Percentiles rank a stretch among this genome's conserved stretches.
Conservation (phyloP, 192 early-diverging fungal genomes). For the Coemansia sp. region DNA sequence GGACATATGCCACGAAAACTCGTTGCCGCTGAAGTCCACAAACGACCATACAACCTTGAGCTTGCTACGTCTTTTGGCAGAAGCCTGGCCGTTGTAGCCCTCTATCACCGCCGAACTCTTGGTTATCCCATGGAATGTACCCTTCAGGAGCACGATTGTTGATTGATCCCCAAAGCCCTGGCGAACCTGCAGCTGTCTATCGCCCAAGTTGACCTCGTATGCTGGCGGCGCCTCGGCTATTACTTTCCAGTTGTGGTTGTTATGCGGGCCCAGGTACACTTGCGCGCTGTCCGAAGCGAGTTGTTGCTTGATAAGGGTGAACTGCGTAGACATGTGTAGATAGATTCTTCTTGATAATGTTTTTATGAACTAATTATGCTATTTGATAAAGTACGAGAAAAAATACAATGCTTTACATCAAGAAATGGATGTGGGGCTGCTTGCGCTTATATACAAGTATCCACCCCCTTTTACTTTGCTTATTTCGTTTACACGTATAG, state of each 20-base stretch:
- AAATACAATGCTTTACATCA: too few species aligned
- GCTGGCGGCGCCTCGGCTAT: background rate
- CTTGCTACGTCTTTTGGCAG: slow-evolving; percentile 2
- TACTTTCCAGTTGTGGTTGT: background rate
- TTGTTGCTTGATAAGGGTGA: slow-evolving; percentile 1
- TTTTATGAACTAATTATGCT: background rate
- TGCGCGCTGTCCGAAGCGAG: background rate
- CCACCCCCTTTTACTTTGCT: too few species aligned
- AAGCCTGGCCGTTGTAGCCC: background rate
- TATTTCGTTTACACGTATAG: too few species aligned
- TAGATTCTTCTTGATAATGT: background rate
- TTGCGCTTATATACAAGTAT: too few species aligned
- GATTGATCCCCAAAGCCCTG: background rate
- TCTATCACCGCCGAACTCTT: background rate
- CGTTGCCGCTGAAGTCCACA: slow-evolving; percentile 3
- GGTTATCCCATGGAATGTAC: background rate
- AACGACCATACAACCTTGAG: slow-evolving; percentile 5
- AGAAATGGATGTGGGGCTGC: too few species aligned
- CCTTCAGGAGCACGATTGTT: background rate
- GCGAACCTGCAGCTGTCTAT: background rate
- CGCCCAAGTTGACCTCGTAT: slow-evolving; percentile 2
- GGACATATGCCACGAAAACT: background rate
- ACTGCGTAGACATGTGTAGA: background rate
- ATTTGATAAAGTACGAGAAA: too few species aligned
- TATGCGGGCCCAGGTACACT: background rate